Conservation (phyloP, 495 filamentous ascomycete species). For the Chaetomium cochliodes region DNA sequence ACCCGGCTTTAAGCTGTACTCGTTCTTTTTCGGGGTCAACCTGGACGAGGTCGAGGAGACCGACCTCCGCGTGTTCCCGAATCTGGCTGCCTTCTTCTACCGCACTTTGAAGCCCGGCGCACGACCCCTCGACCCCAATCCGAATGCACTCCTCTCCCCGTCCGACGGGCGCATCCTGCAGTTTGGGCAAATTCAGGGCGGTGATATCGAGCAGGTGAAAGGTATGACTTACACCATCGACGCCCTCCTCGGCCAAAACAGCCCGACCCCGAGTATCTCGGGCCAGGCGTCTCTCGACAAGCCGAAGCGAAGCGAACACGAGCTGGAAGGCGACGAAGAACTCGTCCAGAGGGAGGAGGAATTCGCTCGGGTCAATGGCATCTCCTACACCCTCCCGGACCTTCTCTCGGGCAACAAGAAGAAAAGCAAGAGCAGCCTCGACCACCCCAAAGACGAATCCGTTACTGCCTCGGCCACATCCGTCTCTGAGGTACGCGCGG, state of each 20-base stretch:
- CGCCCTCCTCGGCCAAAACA: slow-evolving; percentile 73
- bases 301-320: slow-evolving; percentile 18
- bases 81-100: slow-evolving; percentile 97
- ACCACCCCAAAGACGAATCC: slow-evolving; percentile 45
- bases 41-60: slow-evolving; percentile 82
- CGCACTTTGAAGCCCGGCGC: slow-evolving; percentile 85
- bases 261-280: slow-evolving; percentile 44
- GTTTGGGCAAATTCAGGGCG: slow-evolving; percentile 85
- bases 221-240: slow-evolving; percentile 97
- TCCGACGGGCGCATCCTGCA: slow-evolving; percentile 89
- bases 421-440: slow-evolving; percentile 30
- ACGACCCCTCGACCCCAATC: slow-evolving; percentile 81
- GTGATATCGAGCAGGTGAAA: slow-evolving; percentile 98
- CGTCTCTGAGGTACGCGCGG: slow-evolving; percentile 77
- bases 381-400: slow-evolving; percentile 89
- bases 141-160: slow-evolving; percentile 75
- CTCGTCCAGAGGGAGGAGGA: slow-evolving; percentile 77
- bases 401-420: slow-evolving; percentile 72
- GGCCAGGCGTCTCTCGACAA: slow-evolving; percentile 26
- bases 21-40: slow-evolving; percentile 90
- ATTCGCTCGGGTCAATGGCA: slow-evolving; percentile 94
- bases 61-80: slow-evolving; percentile 85
- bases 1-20: slow-evolving; percentile 94
- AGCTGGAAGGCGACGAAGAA: slow-evolving; percentile 53
- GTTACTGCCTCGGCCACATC: slow-evolving; percentile 61